Evolutionary conservation across 306 rosid genomes (phyloP), one percentile per base, ranked within the genome.

Genomic region (Amphicarpaea edgeworthii): DNA sequence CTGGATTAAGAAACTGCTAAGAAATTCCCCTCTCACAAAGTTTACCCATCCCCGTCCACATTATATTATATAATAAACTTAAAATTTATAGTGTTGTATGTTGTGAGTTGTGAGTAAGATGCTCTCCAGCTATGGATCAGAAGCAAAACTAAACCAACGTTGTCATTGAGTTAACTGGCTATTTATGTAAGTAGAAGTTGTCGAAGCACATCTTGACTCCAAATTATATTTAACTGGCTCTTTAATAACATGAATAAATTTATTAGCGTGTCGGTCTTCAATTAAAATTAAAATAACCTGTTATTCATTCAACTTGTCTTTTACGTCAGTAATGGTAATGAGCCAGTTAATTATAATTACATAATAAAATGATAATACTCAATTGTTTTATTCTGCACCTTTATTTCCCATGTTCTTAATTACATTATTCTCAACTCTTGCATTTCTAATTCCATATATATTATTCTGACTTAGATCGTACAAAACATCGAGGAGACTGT

Each of bases 401-500:
- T 77, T 54, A 7, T 28, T 47, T 68, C 8, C 32, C 28, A 30
- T 6, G 43, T n/a, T n/a, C n/a, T n/a, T n/a, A n/a, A n/a, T n/a
- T n/a, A 46, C 53, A n/a, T 46, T 20, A 24, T 28, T 73, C 28
- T 64, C 38, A 17, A 58, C 45, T 40, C 12, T 43, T 79, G 49
- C 6, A 40, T 19, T 57, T 59, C 64, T 84, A 59, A 80, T 84
- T 58, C 15, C 47, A 28, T 23, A 3, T 15, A 53, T 32, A 54
- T 70, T 71, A 16, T 46, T 77, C 38, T 53, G 40, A 28, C 69
- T 42, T 20, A 84, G 87, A 40, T 84, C 5, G 74, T 24, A 55
- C 61, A 51, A 7, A 84, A 68, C 63, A 51, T 84, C 3, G 85
- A 84, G 75, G 83, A 84, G 67, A 81, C 59, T 4, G 79, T 89